These are phyloP conservation scores for Lasiosphaeria hispida DNA, from an alignment of 495 filamentous ascomycete genomes.

Conservation along the genomic window DNA sequence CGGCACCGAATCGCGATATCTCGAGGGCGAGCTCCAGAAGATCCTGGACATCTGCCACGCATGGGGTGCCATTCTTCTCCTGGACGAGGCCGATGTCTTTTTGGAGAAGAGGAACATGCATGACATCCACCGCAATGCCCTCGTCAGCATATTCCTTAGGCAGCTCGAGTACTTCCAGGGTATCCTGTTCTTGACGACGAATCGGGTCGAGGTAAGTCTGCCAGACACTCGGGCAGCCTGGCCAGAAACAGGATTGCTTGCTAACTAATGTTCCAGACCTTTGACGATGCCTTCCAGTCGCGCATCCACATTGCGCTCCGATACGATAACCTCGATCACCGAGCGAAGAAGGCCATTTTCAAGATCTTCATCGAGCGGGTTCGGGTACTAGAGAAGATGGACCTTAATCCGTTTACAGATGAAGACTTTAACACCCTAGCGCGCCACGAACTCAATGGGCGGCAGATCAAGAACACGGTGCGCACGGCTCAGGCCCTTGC, in stretches of 20 bases:
- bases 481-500: slow-evolving; percentile 83
- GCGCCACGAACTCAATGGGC: slow-evolving; percentile 76
- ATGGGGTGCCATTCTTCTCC: slow-evolving; percentile 78
- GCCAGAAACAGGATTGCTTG: slow-evolving; percentile 6
- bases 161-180: slow-evolving; percentile 54
- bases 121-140: slow-evolving; percentile 71
- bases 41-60: slow-evolving; percentile 85
- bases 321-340: slow-evolving; percentile 72
- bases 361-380: slow-evolving; percentile 77
- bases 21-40: slow-evolving; percentile 78
- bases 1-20: slow-evolving; percentile 71
- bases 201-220: slow-evolving; percentile 48
- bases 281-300: slow-evolving; percentile 63
- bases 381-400: slow-evolving; percentile 59
- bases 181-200: slow-evolving; percentile 53
- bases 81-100: slow-evolving; percentile 81
- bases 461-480: slow-evolving; percentile 94
- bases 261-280: slow-evolving; percentile 43
- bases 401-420: slow-evolving; percentile 61
- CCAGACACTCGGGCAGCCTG: neutral
- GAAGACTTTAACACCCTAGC: slow-evolving; percentile 66
- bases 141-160: slow-evolving; percentile 62
- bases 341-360: slow-evolving; percentile 82
- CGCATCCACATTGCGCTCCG: slow-evolving; percentile 67
- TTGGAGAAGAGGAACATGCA: slow-evolving; percentile 70